These are phyloP conservation scores for Hypoxylon sp. DNA, from an alignment of 2,329 filamentous ascomycete species.

Conservation along the genomic window DNA sequence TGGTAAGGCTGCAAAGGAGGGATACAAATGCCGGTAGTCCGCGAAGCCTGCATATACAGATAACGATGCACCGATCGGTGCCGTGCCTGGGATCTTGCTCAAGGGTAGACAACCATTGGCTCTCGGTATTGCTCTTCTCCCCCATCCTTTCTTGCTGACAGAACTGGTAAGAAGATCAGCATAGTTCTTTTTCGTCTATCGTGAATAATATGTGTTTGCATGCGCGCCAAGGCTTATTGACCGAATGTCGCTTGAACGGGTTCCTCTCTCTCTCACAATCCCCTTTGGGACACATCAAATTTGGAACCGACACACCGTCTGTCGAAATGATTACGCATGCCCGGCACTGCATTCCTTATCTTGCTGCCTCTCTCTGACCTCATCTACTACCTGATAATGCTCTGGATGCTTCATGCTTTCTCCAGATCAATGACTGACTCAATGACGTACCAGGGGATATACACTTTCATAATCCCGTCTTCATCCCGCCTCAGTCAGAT, in stretches of 20 bases:
- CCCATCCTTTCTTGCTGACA: not conserved
- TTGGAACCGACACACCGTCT: not conserved
- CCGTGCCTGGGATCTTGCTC: conserved; percentile 10
- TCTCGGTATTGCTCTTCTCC: not conserved
- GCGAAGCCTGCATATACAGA: conserved; percentile 24
- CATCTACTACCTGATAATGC: not conserved
- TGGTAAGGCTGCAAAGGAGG: conserved; percentile 8
- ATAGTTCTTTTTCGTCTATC: not conserved
- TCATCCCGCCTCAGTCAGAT: not conserved
- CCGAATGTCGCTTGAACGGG: not conserved
- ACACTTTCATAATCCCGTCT: no score
- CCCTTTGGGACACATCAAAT: not conserved
- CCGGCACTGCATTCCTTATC: not conserved
- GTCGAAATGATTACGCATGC: not conserved
- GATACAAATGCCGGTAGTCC: conserved; percentile 30
- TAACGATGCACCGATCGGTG: conserved; percentile 22
- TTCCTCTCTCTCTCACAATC: not conserved
- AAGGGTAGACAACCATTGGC: not conserved
- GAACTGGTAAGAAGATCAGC: not conserved
- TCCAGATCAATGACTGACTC: not conserved
- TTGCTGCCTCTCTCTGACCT: not conserved
- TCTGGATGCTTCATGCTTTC: not conserved
- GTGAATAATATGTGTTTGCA: not conserved
- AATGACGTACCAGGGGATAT: not conserved
- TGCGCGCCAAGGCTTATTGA: not conserved